Evolutionary conservation across 2,329 filamentous ascomycete species (phyloP).

Genomic region (Fusarium torulosum): DNA sequence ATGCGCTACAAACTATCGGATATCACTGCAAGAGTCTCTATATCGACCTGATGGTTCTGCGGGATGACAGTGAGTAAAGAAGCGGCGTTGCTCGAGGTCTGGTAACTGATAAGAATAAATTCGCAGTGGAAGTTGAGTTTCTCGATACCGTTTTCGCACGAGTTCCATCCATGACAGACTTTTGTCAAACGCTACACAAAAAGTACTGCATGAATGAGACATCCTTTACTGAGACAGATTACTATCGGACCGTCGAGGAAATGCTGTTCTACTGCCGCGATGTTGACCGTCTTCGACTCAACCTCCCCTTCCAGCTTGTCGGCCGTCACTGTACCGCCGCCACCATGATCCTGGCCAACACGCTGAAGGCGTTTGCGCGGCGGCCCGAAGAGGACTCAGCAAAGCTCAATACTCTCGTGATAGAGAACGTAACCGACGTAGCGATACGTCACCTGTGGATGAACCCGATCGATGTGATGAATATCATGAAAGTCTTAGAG

Average conservation of each 20-base stretch:
- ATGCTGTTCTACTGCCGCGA: slow-evolving; percentile 61
- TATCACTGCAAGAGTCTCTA: slow-evolving; percentile 63
- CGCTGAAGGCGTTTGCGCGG: slow-evolving; percentile 61
- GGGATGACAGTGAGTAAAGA: slow-evolving; percentile 61
- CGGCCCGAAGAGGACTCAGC: slow-evolving; percentile 60
- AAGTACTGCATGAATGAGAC: slow-evolving; percentile 62
- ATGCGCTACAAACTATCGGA: slow-evolving; percentile 60
- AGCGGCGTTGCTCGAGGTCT: neutral
- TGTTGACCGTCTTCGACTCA: slow-evolving; percentile 61
- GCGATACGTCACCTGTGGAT: slow-evolving; percentile 63
- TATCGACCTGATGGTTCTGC: slow-evolving; percentile 65
- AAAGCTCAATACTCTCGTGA: slow-evolving; percentile 59
- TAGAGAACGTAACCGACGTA: slow-evolving; percentile 64
- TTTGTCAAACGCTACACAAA: slow-evolving; percentile 58
- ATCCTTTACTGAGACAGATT: slow-evolving; percentile 65
- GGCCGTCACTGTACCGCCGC: slow-evolving; percentile 60
- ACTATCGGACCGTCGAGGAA: slow-evolving; percentile 55
- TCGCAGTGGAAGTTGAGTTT: slow-evolving; percentile 62
- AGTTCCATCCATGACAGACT: slow-evolving; percentile 60
- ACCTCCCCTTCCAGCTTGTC: slow-evolving; percentile 65
- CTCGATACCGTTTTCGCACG: slow-evolving; percentile 60
- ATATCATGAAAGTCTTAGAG: slow-evolving; percentile 59
- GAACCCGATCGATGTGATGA: slow-evolving; percentile 64
- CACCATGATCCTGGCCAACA: slow-evolving; percentile 66
- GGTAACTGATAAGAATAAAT: slow-evolving; percentile 27